These are phyloP conservation scores for Diversispora epigaea DNA, from an alignment of 192 early-diverging fungal species.

Conservation along the genomic window DNA sequence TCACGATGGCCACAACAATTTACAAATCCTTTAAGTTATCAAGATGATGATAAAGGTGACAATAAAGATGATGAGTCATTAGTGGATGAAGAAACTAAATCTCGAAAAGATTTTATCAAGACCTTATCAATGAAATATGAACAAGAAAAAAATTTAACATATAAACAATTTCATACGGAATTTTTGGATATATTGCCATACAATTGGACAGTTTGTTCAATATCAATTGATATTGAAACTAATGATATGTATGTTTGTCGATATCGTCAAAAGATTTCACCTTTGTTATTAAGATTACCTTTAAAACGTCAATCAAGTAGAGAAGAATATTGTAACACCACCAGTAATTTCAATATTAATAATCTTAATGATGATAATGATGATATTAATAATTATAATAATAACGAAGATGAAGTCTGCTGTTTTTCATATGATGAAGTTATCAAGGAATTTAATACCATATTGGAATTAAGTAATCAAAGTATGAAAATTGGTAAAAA, in stretches of 20 bases:
- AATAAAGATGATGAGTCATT: not conserved
- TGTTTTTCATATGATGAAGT: constrained; percentile 52
- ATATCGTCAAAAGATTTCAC: constrained; percentile 45
- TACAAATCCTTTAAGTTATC: not conserved
- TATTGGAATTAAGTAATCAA: constrained; percentile 69
- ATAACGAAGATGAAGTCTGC: constrained; percentile 33
- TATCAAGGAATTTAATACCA: constrained; percentile 61
- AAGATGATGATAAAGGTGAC: not conserved
- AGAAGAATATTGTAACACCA: constrained; percentile 15
- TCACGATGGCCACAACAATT: constrained; percentile 43
- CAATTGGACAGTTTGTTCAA: constrained; percentile 73
- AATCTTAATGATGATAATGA: too few relatives aligned
- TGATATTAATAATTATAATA: too few relatives aligned
- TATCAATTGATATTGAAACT: constrained; percentile 69
- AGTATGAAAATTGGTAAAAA: constrained; percentile 57
- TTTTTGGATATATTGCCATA: constrained; percentile 62
- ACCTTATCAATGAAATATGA: constrained; percentile 39
- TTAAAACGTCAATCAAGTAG: constrained; percentile 52
- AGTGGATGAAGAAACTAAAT: constrained; percentile 8
- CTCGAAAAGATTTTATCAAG: constrained; percentile 29
- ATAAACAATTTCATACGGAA: constrained; percentile 46
- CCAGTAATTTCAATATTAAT: too few relatives aligned
- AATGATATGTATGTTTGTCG: constrained; percentile 74
- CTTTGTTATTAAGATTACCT: constrained; percentile 71
- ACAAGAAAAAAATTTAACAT: constrained; percentile 37